Evolutionary conservation across 148 eudicot species (phyloP).

Genomic region (Polygonum aviculare): DNA sequence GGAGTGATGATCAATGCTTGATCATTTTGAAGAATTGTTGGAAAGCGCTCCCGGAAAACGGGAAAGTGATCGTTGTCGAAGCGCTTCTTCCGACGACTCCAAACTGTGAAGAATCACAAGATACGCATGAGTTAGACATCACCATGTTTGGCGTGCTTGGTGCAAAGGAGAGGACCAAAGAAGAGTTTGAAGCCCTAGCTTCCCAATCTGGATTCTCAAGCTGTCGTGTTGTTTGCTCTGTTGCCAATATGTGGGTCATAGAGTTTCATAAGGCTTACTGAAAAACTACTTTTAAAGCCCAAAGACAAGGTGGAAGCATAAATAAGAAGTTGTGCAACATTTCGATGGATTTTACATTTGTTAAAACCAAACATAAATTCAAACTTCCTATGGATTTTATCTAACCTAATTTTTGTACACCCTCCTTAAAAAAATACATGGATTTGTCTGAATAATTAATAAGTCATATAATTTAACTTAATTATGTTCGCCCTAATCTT

Average conservation of each 20-base stretch:
- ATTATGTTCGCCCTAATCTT: too few relatives aligned
- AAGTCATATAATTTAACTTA: too few relatives aligned
- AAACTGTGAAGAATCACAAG: neutral
- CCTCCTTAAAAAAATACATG: too few relatives aligned
- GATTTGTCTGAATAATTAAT: too few relatives aligned
- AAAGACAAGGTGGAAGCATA: too few relatives aligned
- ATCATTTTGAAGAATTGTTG: conserved; percentile 5
- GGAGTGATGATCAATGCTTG: conserved; percentile 10
- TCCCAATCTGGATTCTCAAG: conserved; percentile 13
- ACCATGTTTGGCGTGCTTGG: neutral
- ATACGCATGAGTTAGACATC: neutral
- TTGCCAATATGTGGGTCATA: neutral
- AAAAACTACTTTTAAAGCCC: too few relatives aligned
- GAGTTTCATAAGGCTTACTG: neutral
- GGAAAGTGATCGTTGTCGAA: conserved; percentile 15
- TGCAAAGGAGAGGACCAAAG: conserved; percentile 16
- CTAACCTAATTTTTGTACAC: too few relatives aligned
- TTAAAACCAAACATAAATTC: too few relatives aligned
- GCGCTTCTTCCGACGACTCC: neutral
- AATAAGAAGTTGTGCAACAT: too few relatives aligned
- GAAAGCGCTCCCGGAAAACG: conserved; percentile 1
- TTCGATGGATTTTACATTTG: too few relatives aligned
- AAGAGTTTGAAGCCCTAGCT: conserved; percentile 14
- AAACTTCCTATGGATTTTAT: too few relatives aligned
- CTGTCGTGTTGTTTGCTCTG: conserved; percentile 12